Percentiles rank a stretch among this genome's conserved stretches.
Evolutionary conservation across 2,329 filamentous ascomycete genomes (phyloP).

Genomic region (Botrytis byssoidea): DNA sequence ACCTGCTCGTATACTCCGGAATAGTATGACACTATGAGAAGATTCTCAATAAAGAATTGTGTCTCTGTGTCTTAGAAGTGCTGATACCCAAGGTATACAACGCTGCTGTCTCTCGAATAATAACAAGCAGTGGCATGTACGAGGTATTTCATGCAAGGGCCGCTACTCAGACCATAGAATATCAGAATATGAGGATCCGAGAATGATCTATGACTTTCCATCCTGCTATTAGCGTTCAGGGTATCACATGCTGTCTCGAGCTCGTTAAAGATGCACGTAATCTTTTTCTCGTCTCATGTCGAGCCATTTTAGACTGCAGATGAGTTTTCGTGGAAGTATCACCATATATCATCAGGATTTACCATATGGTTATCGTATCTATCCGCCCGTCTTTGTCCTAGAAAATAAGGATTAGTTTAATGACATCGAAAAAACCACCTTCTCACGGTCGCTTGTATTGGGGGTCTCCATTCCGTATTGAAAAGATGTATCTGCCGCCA

Average conservation of each 20-base stretch:
- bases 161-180: fast-evolving
- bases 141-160: too few relatives aligned
- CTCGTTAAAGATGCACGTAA: too few relatives aligned
- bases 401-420: background rate
- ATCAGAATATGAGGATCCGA: background rate
- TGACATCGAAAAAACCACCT: fast-evolving
- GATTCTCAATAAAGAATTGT: background rate
- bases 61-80: background rate
- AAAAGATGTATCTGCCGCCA: background rate
- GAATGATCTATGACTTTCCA: background rate
- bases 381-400: slow-evolving; percentile 5
- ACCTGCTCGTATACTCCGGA: background rate
- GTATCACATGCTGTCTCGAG: background rate
- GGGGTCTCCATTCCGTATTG: fast-evolving
- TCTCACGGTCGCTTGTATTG: too few relatives aligned
- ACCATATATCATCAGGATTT: slow-evolving; percentile 4
- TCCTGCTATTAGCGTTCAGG: background rate
- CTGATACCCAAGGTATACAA: background rate
- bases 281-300: background rate
- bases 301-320: background rate
- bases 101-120: background rate
- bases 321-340: background rate
- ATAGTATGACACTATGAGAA: background rate
- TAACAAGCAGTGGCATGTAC: background rate
- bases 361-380: slow-evolving; percentile 19